These are phyloP conservation scores for Strobilomyces dryophilus DNA, from an alignment of 768 basidiomycete species.

Conservation along the genomic window DNA sequence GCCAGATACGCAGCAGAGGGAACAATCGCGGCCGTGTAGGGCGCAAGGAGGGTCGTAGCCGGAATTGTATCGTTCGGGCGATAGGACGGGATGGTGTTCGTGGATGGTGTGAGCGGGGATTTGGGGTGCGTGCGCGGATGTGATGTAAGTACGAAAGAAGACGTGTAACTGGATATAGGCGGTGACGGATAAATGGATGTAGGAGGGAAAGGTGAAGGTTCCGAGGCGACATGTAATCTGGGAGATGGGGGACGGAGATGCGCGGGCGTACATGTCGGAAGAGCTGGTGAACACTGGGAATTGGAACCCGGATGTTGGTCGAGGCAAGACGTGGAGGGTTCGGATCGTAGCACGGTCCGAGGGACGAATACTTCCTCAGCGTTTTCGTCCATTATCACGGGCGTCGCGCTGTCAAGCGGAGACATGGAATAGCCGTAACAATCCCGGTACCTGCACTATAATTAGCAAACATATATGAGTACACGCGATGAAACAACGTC, in stretches of 20 bases:
- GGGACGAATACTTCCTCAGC: slow-evolving; percentile 16
- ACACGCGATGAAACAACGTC: slow-evolving; percentile 7
- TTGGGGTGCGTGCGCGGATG: slow-evolving; percentile 15
- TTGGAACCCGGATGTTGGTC: background rate
- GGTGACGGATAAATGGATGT: slow-evolving; percentile 25
- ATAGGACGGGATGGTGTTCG: slow-evolving; percentile 34
- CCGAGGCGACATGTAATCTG: slow-evolving; percentile 21
- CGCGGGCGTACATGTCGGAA: slow-evolving; percentile 17
- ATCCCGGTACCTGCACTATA: slow-evolving; percentile 24
- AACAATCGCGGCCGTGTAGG: slow-evolving; percentile 59
- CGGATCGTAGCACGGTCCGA: slow-evolving; percentile 22
- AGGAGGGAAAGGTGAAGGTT: slow-evolving; percentile 17
- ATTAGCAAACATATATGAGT: slow-evolving; percentile 17
- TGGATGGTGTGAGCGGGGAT: slow-evolving; percentile 33
- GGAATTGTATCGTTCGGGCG: slow-evolving; percentile 56
- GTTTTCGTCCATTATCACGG: slow-evolving; percentile 32
- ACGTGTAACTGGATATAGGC: slow-evolving; percentile 22
- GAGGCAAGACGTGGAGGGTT: slow-evolving; percentile 10
- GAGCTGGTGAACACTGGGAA: slow-evolving; percentile 5
- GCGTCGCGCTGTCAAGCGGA: slow-evolving; percentile 30
- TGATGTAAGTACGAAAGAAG: slow-evolving; percentile 19
- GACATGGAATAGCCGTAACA: slow-evolving; percentile 26
- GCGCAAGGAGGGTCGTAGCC: slow-evolving; percentile 53
- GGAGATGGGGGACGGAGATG: slow-evolving; percentile 30
- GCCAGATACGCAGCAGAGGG: slow-evolving; percentile 65